Percentiles rank a stretch among this genome's conserved stretches.
Conservation (phyloP, 257 asterid species). For the Salvia miltiorrhiza region DNA sequence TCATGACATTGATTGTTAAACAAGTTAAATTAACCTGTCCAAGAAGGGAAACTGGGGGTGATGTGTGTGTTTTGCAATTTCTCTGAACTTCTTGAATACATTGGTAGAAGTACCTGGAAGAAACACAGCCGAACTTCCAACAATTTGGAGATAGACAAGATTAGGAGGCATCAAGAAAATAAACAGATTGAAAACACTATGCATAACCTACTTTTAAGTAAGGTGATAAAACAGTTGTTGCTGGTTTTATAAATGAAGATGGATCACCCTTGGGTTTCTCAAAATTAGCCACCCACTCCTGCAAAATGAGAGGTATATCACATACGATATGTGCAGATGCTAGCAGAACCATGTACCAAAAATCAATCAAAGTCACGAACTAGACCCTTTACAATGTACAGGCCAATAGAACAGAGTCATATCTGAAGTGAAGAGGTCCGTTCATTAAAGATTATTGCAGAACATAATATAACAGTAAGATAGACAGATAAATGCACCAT, state of each 20-base stretch:
- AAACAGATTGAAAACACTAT: background rate
- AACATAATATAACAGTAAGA: background rate
- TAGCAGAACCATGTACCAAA: background rate
- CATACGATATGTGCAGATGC: background rate
- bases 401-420: background rate
- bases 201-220: slow-evolving; percentile 70
- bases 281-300: slow-evolving; percentile 93
- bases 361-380: background rate
- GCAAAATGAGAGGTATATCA: slow-evolving; percentile 18
- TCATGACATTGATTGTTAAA: background rate
- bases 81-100: slow-evolving; percentile 76
- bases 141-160: slow-evolving; percentile 33
- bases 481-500: background rate
- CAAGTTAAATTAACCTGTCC: slow-evolving; percentile 64
- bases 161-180: slow-evolving; percentile 24
- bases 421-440: background rate
- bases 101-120: slow-evolving; percentile 92
- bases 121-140: slow-evolving; percentile 94
- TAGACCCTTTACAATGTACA: background rate
- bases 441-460: background rate
- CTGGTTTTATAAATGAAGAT: slow-evolving; percentile 78
- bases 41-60: slow-evolving; percentile 98
- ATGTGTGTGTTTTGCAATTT: slow-evolving; percentile 63
- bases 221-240: slow-evolving; percentile 90
- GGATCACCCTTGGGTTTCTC: slow-evolving; percentile 99